phyloP scores from a whole-genome alignment of 768 basidiomycete genomes.

The Sutorius australiensis region DNA sequence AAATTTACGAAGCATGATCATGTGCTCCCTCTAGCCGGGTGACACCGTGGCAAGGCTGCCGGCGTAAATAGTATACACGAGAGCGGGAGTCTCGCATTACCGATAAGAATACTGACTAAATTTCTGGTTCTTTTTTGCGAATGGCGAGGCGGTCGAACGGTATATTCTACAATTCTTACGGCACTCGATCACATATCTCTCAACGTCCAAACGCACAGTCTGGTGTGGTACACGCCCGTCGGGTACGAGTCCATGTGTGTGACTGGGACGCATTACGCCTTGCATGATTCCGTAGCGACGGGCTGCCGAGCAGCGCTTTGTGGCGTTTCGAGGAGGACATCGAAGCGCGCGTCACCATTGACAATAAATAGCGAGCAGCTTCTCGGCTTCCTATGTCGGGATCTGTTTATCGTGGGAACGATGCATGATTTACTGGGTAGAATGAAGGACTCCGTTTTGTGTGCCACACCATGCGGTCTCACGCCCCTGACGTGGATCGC shows the following conservation, averaged over 20 bases:
- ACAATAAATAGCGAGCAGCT: slow-evolving; percentile 21
- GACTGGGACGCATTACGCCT: neutral
- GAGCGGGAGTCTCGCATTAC: slow-evolving; percentile 1
- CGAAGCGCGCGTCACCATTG: slow-evolving; percentile 6
- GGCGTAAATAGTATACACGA: neutral
- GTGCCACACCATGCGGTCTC: slow-evolving; percentile 15
- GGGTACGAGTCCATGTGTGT: neutral
- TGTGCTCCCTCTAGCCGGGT: neutral
- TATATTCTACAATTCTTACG: slow-evolving; percentile 17
- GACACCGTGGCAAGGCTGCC: neutral
- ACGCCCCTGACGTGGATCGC: neutral
- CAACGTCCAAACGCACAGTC: neutral
- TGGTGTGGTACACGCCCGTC: neutral
- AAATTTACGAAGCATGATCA: slow-evolving; percentile 1
- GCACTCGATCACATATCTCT: slow-evolving; percentile 7
- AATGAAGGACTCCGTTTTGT: slow-evolving; percentile 5
- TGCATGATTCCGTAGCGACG: neutral
- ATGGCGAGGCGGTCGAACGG: slow-evolving; percentile 1
- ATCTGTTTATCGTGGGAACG: slow-evolving; percentile 13
- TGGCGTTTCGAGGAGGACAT: slow-evolving; percentile 16
- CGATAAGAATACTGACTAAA: slow-evolving; percentile 16
- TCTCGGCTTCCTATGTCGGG: slow-evolving; percentile 20
- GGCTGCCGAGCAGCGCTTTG: slow-evolving; percentile 19
- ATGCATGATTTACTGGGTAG: neutral
- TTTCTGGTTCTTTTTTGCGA: slow-evolving; percentile 14